A percentile compares a stretch with the other conserved stretches of the same genome.
phyloP scores from a whole-genome alignment of 2,329 filamentous ascomycete genomes.

The Metarhizium sp. region DNA sequence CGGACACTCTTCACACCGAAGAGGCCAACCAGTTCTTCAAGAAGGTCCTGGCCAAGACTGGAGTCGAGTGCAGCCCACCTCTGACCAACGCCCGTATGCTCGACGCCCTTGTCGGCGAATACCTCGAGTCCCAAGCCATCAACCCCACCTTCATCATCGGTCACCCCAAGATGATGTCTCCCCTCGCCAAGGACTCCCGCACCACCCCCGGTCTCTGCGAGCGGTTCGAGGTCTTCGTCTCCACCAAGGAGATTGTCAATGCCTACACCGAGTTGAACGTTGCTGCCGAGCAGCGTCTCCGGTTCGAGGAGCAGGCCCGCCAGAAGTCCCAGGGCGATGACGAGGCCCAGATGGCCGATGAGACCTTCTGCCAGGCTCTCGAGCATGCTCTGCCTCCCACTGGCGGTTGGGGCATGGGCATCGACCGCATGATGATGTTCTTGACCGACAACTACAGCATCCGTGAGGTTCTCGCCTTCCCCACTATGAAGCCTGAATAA shows the following conservation, averaged over 20 bases:
- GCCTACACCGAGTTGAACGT: constrained; percentile 93
- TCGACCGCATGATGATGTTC: constrained; percentile 92
- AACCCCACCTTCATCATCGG: constrained; percentile 61
- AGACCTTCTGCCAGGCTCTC: constrained; percentile 85
- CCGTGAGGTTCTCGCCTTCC: constrained; percentile 92
- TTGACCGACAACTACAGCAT: constrained; percentile 89
- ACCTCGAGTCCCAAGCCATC: constrained; percentile 85
- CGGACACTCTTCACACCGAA: constrained; percentile 78
- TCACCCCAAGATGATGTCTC: constrained; percentile 71
- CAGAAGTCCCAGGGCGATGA: constrained; percentile 97
- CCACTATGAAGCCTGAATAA: constrained; percentile 89
- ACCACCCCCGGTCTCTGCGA: constrained; percentile 76
- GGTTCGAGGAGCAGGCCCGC: constrained; percentile 80
- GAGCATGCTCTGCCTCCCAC: constrained; percentile 91
- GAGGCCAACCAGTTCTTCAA: constrained; percentile 87
- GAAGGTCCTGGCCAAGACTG: constrained; percentile 76
- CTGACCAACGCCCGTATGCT: constrained; percentile 93
- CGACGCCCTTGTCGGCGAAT: constrained; percentile 88
- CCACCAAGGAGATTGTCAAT: constrained; percentile 74
- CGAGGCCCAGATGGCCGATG: constrained; percentile 91
- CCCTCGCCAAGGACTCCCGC: constrained; percentile 92
- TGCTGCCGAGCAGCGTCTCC: constrained; percentile 84
- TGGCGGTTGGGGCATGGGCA: constrained; percentile 93
- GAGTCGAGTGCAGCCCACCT: constrained; percentile 81
- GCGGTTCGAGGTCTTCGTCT: constrained; percentile 92